A percentile compares a stretch with the other conserved stretches of the same genome.
Evolutionary conservation across 768 basidiomycete genomes (phyloP).

Genomic region (Lactifluus pinguis): DNA sequence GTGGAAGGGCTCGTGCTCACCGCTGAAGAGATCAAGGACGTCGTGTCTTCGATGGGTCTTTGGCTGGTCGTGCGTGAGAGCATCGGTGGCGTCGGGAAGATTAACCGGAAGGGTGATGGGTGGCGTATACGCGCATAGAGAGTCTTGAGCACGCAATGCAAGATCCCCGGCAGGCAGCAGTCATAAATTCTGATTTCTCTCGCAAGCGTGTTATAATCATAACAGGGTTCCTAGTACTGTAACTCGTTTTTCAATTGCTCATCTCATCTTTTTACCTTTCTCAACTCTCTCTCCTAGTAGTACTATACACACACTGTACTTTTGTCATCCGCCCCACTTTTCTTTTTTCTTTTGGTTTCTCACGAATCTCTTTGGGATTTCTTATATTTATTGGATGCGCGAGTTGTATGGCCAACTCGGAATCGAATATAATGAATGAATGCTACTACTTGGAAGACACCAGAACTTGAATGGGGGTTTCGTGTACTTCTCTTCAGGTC

Average conservation of each 20-base stretch:
- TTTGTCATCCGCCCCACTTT: neutral
- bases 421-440: neutral
- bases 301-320: neutral
- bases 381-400: neutral
- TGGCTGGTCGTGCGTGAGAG: constrained; percentile 90
- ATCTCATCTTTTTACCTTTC: neutral
- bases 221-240: neutral
- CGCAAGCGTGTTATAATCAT: neutral
- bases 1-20: constrained; percentile 52
- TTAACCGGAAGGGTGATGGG: too few relatives aligned
- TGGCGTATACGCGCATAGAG: constrained; percentile 56
- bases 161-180: too few relatives aligned
- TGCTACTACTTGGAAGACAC: neutral
- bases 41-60: constrained; percentile 76
- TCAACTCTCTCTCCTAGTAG: neutral
- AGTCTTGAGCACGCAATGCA: too few relatives aligned
- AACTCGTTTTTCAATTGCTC: neutral
- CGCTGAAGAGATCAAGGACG: constrained; percentile 91
- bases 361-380: neutral
- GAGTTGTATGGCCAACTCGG: neutral
- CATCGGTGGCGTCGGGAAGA: too few relatives aligned
- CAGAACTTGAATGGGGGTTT: too few relatives aligned
- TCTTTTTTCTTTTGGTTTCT: neutral
- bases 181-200: neutral
- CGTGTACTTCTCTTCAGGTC: too few relatives aligned